These are phyloP conservation scores for Aspergillus carlsbadensis DNA, from an alignment of 495 filamentous ascomycete genomes.

Conservation along the genomic window DNA sequence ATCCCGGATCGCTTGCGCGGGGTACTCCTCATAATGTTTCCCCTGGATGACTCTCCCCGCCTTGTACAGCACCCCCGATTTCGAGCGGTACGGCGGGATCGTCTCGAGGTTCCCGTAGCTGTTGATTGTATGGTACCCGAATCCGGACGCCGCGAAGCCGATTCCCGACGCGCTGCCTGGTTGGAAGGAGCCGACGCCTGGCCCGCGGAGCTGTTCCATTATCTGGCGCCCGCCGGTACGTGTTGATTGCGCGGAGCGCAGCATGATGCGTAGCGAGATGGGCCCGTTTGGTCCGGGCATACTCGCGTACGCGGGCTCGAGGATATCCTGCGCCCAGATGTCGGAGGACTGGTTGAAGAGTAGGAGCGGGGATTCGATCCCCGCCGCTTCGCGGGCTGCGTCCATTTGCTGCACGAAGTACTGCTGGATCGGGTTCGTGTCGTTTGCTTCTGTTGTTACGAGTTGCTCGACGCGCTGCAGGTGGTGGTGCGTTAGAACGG, in stretches of 20 bases:
- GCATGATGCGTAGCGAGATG: conserved; percentile 7
- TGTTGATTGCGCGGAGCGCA: conserved; percentile 4
- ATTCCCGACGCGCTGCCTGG: neutral
- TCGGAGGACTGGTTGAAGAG: conserved; percentile 1
- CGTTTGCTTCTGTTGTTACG: neutral
- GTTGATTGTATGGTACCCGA: conserved; percentile 5
- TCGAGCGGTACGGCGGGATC: conserved; percentile 6
- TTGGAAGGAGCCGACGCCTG: neutral
- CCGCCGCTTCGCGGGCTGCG: neutral
- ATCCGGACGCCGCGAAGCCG: neutral
- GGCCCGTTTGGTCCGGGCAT: conserved; percentile 11
- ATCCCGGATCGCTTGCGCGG: neutral
- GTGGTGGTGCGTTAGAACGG: conserved; percentile 12
- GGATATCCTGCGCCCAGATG: conserved; percentile 13
- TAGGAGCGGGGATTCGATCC: neutral
- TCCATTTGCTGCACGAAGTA: conserved; percentile 3
- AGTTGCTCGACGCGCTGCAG: conserved; percentile 7
- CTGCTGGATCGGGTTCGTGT: neutral
- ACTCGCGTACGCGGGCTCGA: conserved; percentile 9
- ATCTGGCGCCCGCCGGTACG: conserved; percentile 5
- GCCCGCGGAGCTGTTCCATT: conserved; percentile 8
- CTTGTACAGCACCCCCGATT: conserved; percentile 1
- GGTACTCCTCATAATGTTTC: neutral
- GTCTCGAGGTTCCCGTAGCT: conserved; percentile 9
- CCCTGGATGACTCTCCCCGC: conserved; percentile 10